These are phyloP conservation scores for Tuber magnatum DNA, from an alignment of 495 filamentous ascomycete species.

Conservation along the genomic window DNA sequence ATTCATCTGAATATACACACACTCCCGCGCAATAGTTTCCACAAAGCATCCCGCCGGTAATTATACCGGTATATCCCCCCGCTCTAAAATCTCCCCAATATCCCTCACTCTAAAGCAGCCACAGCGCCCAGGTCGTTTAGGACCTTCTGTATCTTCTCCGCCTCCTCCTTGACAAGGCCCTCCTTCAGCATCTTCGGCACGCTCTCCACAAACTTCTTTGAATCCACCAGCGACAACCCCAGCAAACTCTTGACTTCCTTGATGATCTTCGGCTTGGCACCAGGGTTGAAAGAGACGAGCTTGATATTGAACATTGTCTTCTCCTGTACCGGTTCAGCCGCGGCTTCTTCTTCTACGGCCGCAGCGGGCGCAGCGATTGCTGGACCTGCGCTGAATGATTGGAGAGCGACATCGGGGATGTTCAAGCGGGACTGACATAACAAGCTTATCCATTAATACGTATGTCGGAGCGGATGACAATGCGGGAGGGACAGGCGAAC, in stretches of 20 bases:
- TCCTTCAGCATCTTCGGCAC: constrained; percentile 98
- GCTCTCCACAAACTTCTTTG: constrained; percentile 99
- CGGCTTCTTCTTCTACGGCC: constrained; percentile 75
- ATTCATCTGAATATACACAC: not conserved
- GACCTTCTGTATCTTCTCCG: constrained; percentile 92
- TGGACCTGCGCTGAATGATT: constrained; percentile 67
- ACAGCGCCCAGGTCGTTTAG: constrained; percentile 87
- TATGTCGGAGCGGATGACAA: not conserved
- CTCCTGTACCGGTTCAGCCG: constrained; percentile 72
- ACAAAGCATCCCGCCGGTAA: not conserved
- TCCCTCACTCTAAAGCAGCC: constrained; percentile 74
- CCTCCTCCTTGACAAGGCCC: constrained; percentile 93
- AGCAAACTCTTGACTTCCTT: constrained; percentile 98
- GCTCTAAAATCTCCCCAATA: not conserved
- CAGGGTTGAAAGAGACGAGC: constrained; percentile 77
- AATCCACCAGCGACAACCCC: constrained; percentile 92
- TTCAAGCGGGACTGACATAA: constrained; percentile 74
- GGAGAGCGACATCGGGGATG: constrained; percentile 94
- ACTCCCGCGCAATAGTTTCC: not conserved
- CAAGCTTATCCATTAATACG: constrained; percentile 16
- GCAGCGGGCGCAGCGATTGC: constrained; percentile 50
- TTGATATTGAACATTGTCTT: constrained; percentile 98
- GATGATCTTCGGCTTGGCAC: constrained; percentile 93
- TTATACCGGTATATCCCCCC: constrained; percentile 3
- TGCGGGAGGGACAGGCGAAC: constrained; percentile 45